Percentiles rank a stretch among this genome's conserved stretches.
Conservation (phyloP, 345 rosid species). For the Cardiospermum halicacabum region DNA sequence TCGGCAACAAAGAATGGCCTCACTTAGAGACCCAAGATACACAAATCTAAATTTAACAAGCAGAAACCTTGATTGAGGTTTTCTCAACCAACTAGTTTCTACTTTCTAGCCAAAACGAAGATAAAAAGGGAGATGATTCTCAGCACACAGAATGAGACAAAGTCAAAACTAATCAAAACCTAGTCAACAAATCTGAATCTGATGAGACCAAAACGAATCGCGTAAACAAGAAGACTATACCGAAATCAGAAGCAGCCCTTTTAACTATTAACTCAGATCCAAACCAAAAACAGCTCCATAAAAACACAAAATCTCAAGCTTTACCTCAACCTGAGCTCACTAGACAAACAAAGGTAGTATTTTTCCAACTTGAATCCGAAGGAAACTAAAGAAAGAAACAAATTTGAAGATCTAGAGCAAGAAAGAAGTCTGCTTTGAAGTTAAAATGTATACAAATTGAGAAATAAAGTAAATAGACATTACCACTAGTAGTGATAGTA, state of each 20-base stretch:
- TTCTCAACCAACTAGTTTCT: too few species aligned
- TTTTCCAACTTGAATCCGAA: constrained; percentile 7
- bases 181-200: background rate
- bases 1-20: background rate
- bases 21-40: background rate
- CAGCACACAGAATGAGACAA: background rate
- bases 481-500: background rate
- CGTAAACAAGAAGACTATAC: background rate
- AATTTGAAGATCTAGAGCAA: background rate
- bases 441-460: too few species aligned
- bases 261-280: constrained; percentile 1
- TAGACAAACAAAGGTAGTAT: background rate
- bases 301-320: background rate
- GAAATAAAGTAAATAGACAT: background rate
- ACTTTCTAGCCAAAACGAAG: too few species aligned
- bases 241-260: constrained; percentile 1
- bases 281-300: background rate
- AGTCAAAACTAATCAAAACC: background rate
- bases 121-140: background rate
- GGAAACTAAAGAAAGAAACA: background rate
- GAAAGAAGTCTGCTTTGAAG: background rate
- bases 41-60: background rate
- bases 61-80: background rate
- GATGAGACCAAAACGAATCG: background rate
- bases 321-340: constrained; percentile 11